phyloP scores from a whole-genome alignment of 495 filamentous ascomycete genomes.

The Trichoderma erinaceum region DNA sequence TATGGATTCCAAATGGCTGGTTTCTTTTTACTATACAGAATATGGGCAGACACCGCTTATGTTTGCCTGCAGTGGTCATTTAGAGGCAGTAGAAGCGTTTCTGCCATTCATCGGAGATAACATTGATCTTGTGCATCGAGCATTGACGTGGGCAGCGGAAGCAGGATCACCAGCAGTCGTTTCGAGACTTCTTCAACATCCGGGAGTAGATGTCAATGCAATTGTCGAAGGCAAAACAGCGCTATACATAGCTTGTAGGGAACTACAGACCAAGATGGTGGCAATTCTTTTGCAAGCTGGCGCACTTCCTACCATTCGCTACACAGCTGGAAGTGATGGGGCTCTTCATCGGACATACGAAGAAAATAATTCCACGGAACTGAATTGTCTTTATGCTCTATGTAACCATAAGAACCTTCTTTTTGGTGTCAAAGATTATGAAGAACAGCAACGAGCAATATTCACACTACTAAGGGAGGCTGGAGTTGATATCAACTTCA shows the following conservation, averaged over 20 bases:
- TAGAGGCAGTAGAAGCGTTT: slow-evolving; percentile 21
- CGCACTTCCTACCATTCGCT: neutral
- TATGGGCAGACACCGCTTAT: neutral
- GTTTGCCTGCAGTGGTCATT: slow-evolving; percentile 21
- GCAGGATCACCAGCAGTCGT: neutral
- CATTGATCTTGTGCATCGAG: neutral
- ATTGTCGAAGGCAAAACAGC: neutral
- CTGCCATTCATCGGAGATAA: slow-evolving; percentile 17
- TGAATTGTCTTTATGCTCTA: neutral
- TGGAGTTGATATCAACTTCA: neutral
- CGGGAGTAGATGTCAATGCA: slow-evolving; percentile 9
- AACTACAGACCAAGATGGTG: neutral
- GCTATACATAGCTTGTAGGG: neutral
- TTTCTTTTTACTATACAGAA: neutral
- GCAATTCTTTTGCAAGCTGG: neutral
- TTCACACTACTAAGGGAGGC: neutral
- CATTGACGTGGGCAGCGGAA: neutral
- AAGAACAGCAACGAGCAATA: neutral
- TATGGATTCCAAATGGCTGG: slow-evolving; percentile 13
- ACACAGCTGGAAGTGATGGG: neutral
- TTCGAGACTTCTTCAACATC: neutral
- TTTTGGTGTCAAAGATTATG: neutral
- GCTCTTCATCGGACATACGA: neutral
- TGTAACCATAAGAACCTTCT: neutral
- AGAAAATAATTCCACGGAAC: neutral